phyloP scores from a whole-genome alignment of 306 rosid species.

The Cajanus cajan region DNA sequence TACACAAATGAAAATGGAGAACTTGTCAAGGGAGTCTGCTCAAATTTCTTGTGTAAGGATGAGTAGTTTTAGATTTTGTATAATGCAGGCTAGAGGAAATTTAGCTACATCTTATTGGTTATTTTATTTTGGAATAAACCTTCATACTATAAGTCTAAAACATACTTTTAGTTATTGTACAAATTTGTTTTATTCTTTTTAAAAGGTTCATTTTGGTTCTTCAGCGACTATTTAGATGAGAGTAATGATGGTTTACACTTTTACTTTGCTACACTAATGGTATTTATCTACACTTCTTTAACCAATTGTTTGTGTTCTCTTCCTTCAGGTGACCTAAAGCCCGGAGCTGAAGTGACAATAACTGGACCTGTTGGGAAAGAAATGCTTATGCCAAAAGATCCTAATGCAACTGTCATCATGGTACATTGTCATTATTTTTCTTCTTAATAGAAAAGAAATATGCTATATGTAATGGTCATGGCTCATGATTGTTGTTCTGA shows the following conservation, averaged over 20 bases:
- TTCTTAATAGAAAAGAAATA: not conserved
- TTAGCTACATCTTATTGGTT: not conserved
- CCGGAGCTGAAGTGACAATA: constrained; percentile 69
- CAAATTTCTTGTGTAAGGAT: constrained; percentile 81
- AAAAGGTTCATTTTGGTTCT: too few relatives aligned
- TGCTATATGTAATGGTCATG: not conserved
- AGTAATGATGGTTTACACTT: too few relatives aligned
- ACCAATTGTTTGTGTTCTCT: not conserved
- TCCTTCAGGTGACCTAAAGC: constrained; percentile 77
- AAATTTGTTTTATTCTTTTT: too few relatives aligned
- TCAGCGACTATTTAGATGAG: too few relatives aligned
- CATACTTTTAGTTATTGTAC: too few relatives aligned
- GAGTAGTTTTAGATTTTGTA: not conserved
- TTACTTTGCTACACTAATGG: not conserved
- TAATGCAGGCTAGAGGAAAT: not conserved
- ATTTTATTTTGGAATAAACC: not conserved
- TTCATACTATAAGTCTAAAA: too few relatives aligned
- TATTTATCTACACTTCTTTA: not conserved
- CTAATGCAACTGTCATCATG: constrained; percentile 77
- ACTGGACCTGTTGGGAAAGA: constrained; percentile 94
- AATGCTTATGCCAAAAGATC: constrained; percentile 96
- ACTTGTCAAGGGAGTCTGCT: constrained; percentile 85
- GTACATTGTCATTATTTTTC: constrained; percentile 35
- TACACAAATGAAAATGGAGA: constrained; percentile 91
- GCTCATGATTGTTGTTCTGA: not conserved